Conservation (phyloP, 1,284 basidiomycete genomes). For the Heliocybe sulcata region DNA sequence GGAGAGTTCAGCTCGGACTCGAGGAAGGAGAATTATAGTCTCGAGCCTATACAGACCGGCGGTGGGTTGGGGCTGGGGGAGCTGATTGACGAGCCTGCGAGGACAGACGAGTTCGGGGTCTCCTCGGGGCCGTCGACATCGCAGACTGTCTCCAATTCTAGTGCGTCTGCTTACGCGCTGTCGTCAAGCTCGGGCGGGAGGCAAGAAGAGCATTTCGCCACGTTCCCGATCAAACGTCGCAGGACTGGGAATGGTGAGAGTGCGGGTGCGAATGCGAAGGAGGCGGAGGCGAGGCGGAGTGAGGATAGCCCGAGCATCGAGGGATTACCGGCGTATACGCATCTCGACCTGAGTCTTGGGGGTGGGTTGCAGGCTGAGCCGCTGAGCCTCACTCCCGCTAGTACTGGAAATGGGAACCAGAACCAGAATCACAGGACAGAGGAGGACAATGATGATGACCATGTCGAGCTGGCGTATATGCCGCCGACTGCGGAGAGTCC, state of each 20-base stretch:
- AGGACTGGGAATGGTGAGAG: conserved; percentile 2
- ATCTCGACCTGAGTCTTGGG: not conserved
- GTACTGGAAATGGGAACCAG: not conserved
- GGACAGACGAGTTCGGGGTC: not conserved
- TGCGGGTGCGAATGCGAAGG: conserved; percentile 11
- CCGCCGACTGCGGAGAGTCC: not conserved
- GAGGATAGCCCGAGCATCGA: not conserved
- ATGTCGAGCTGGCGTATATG: conserved; percentile 3
- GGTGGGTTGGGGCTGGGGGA: not conserved
- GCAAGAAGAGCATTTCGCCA: conserved; percentile 40
- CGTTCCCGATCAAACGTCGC: conserved; percentile 41
- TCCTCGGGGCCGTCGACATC: not conserved
- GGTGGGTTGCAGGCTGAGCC: not conserved
- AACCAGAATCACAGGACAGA: not conserved
- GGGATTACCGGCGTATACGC: not conserved
- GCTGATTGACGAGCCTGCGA: not conserved
- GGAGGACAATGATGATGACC: not conserved
- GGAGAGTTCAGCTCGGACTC: not conserved
- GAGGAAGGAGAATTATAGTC: not conserved
- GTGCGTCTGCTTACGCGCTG: not conserved
- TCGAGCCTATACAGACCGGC: not conserved
- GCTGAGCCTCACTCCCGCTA: not conserved
- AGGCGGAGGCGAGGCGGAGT: not conserved
- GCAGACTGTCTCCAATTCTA: not conserved
- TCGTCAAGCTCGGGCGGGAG: not conserved